A percentile compares a stretch with the other conserved stretches of the same genome.
These are phyloP conservation scores for Drechslerella dactyloides DNA, from an alignment of 2,329 filamentous ascomycete genomes.

Conservation along the genomic window DNA sequence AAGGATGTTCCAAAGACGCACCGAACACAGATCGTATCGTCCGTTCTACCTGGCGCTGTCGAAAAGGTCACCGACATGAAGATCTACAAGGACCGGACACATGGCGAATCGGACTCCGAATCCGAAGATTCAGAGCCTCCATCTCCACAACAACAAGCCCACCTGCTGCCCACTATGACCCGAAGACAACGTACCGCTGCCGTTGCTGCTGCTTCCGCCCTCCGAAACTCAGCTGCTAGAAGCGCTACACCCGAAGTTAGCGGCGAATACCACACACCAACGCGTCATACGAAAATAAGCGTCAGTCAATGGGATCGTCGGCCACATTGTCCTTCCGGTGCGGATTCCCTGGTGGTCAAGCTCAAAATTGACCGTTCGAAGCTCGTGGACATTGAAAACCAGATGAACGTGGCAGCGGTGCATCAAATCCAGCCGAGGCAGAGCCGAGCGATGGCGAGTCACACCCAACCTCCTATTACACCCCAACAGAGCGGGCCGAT, in stretches of 20 bases:
- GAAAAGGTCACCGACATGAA: conserved; percentile 54
- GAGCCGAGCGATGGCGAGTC: conserved; percentile 17
- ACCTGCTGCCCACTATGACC: conserved; percentile 53
- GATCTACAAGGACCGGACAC: conserved; percentile 63
- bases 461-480: conserved; percentile 25
- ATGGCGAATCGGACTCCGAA: conserved; percentile 90
- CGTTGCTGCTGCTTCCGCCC: conserved; percentile 73
- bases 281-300: conserved; percentile 24
- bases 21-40: conserved; percentile 87
- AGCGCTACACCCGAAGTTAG: conserved; percentile 83
- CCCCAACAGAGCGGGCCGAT: conserved; percentile 24
- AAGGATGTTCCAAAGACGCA: conserved; percentile 94
- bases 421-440: conserved; percentile 18
- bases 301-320: conserved; percentile 44
- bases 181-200: conserved; percentile 53
- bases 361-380: conserved; percentile 76
- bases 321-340: conserved; percentile 51
- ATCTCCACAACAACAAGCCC: conserved; percentile 53
- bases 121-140: conserved; percentile 71
- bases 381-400: conserved; percentile 70
- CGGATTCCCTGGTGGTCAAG: conserved; percentile 72
- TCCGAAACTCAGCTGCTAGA: conserved; percentile 67
- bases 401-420: conserved; percentile 60
- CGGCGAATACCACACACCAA: conserved; percentile 32
- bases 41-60: conserved; percentile 84